Evolutionary conservation across 1,284 basidiomycete species (phyloP).

Genomic region (Ustilago nuda): DNA sequence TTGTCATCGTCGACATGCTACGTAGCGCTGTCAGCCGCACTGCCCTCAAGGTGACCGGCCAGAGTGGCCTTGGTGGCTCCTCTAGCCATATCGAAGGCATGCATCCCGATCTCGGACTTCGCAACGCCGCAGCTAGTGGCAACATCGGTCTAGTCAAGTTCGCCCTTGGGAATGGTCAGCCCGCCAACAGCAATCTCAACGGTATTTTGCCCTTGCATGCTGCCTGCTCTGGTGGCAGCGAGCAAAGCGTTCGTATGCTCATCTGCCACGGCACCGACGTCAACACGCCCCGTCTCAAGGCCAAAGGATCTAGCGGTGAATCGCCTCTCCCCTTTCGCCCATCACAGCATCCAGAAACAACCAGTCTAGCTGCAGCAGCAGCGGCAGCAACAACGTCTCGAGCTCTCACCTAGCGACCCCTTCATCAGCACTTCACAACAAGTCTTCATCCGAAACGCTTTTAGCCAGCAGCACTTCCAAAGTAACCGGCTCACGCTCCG

Average conservation of each 20-base stretch:
- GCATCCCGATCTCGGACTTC: constrained; percentile 60
- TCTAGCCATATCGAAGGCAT: constrained; percentile 27
- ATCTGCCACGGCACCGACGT: constrained; percentile 64
- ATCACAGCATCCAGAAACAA: constrained; percentile 1
- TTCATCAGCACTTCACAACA: constrained; percentile 7
- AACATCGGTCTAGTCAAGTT: constrained; percentile 65
- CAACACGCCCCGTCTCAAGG: constrained; percentile 51
- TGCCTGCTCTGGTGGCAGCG: constrained; percentile 61
- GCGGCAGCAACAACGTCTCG: constrained; percentile 7
- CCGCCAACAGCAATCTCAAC: constrained; percentile 58
- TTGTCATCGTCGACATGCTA: constrained; percentile 19
- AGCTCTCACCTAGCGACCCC: constrained; percentile 8
- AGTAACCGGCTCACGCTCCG: neutral
- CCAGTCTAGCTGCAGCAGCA: constrained; percentile 2
- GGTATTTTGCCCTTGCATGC: constrained; percentile 66
- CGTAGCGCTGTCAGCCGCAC: constrained; percentile 47
- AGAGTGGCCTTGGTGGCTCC: constrained; percentile 32
- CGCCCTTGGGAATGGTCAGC: constrained; percentile 65
- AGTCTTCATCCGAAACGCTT: constrained; percentile 23
- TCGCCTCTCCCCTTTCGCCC: constrained; percentile 22
- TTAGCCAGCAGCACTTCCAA: constrained; percentile 17
- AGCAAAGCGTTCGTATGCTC: constrained; percentile 56
- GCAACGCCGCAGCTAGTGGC: constrained; percentile 61
- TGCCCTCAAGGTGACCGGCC: constrained; percentile 46
- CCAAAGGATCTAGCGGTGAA: constrained; percentile 30